Evolutionary conservation across 2,329 filamentous ascomycete genomes (phyloP).

Genomic region (Xylaria digitata): DNA sequence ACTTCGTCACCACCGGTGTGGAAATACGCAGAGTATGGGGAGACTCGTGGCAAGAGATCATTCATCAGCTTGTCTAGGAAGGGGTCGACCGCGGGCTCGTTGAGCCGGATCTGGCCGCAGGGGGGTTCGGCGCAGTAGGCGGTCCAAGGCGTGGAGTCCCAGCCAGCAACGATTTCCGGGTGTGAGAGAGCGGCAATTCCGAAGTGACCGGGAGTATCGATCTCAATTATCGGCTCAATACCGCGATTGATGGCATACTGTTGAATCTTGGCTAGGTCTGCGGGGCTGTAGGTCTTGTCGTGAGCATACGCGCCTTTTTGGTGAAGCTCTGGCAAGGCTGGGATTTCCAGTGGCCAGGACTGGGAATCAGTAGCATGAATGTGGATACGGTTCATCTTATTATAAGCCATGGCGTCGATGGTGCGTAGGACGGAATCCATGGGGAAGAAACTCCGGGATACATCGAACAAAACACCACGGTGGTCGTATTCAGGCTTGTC

Average conservation of each 20-base stretch:
- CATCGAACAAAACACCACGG: conserved; percentile 83
- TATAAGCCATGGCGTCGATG: conserved; percentile 81
- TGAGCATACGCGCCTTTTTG: conserved; percentile 78
- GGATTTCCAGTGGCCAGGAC: conserved; percentile 86
- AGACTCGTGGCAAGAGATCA: conserved; percentile 80
- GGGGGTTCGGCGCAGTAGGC: conserved; percentile 72
- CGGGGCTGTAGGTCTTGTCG: conserved; percentile 73
- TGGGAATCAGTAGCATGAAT: conserved; percentile 86
- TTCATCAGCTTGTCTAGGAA: conserved; percentile 79
- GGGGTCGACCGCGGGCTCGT: conserved; percentile 73
- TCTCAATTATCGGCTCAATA: conserved; percentile 78
- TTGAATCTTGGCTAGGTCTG: conserved; percentile 74
- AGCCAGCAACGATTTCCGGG: conserved; percentile 78
- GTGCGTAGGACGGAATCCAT: conserved; percentile 75
- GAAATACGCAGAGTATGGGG: conserved; percentile 78
- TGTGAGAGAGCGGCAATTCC: conserved; percentile 73
- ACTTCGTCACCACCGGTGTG: conserved; percentile 91
- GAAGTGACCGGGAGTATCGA: conserved; percentile 85
- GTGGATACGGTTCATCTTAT: conserved; percentile 86
- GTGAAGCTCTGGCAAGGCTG: conserved; percentile 76
- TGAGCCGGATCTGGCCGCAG: conserved; percentile 79
- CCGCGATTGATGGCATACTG: conserved; percentile 76
- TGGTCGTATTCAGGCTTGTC: conserved; percentile 81
- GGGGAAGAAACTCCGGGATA: conserved; percentile 77
- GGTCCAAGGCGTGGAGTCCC: conserved; percentile 66